Percentiles rank a stretch among this genome's conserved stretches.
Evolutionary conservation across 306 rosid genomes (phyloP).

Genomic region (Cercis canadensis): DNA sequence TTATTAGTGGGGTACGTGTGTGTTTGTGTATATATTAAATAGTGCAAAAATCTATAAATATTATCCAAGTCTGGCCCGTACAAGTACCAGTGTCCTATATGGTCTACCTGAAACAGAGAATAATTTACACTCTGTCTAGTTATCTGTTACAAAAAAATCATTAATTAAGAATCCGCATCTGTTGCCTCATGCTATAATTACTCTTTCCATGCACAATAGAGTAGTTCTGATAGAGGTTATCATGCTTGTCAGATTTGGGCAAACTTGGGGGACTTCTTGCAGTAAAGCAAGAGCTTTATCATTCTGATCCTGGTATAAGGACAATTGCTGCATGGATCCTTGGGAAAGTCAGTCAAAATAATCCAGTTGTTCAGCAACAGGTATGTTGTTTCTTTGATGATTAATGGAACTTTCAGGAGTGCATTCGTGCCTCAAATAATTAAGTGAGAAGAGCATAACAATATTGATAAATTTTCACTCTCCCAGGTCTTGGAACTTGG

Average conservation of each 20-base stretch:
- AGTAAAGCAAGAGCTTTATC: slow-evolving; percentile 61
- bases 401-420: slow-evolving; percentile 15
- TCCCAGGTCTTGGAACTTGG: slow-evolving; percentile 75
- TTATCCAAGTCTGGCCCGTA: too few species aligned
- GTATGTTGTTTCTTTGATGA: slow-evolving; percentile 43
- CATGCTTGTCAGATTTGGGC: slow-evolving; percentile 58
- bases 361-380: slow-evolving; percentile 80
- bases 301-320: slow-evolving; percentile 68
- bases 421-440: slow-evolving; percentile 11
- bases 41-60: too few species aligned
- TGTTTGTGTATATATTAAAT: too few species aligned
- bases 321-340: slow-evolving; percentile 81
- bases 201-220: not conserved
- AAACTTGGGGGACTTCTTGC: slow-evolving; percentile 78
- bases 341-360: slow-evolving; percentile 88
- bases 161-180: slow-evolving; percentile 20
- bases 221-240: slow-evolving; percentile 37
- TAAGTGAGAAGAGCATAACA: slow-evolving; percentile 26
- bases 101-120: not conserved
- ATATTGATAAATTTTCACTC: slow-evolving; percentile 27
- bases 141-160: not conserved
- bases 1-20: too few species aligned
- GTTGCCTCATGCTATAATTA: slow-evolving; percentile 13
- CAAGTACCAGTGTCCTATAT: not conserved
- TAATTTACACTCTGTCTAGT: not conserved